Conservation (phyloP, 139 green algal genomes). For the Trebouxia sp. region DNA sequence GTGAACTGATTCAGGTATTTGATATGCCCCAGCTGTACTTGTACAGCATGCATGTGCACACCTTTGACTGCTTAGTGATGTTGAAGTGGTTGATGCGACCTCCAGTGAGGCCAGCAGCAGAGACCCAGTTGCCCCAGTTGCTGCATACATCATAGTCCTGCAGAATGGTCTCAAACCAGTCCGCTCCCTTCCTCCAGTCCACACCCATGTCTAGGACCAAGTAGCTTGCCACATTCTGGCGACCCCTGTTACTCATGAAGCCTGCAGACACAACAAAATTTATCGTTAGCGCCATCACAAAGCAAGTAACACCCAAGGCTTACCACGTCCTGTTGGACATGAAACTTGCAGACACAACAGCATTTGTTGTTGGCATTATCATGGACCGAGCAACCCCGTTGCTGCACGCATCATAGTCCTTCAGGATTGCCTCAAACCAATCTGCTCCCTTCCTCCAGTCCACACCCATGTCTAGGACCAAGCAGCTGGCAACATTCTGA, state of each 20-base stretch:
- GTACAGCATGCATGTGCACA: too few relatives aligned
- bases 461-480: conserved; percentile 84
- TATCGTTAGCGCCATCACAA: neutral
- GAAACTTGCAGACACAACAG: conserved; percentile 63
- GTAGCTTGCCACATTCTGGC: conserved; percentile 92
- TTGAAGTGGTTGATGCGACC: conserved; percentile 95
- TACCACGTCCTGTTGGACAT: conserved; percentile 98
- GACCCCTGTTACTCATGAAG: conserved; percentile 95
- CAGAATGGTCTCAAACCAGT: conserved; percentile 88
- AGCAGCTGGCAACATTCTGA: too few relatives aligned
- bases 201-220: conserved; percentile 86
- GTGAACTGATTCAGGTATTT: too few relatives aligned
- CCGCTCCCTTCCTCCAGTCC: conserved; percentile 89
- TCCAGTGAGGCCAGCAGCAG: conserved; percentile 63
- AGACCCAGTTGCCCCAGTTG: conserved; percentile 97
- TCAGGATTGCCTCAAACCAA: conserved; percentile 82
- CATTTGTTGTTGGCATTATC: too few relatives aligned
- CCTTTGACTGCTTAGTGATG: conserved; percentile 83
- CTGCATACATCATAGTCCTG: conserved; percentile 87
- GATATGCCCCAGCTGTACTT: too few relatives aligned
- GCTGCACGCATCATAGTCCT: conserved; percentile 85
- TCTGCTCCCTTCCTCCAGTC: conserved; percentile 92
- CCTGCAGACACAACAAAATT: conserved; percentile 45
- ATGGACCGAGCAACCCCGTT: too few relatives aligned
- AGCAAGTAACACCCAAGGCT: too few relatives aligned